phyloP scores from a whole-genome alignment of 768 basidiomycete genomes.

The Agaricus blazei region DNA sequence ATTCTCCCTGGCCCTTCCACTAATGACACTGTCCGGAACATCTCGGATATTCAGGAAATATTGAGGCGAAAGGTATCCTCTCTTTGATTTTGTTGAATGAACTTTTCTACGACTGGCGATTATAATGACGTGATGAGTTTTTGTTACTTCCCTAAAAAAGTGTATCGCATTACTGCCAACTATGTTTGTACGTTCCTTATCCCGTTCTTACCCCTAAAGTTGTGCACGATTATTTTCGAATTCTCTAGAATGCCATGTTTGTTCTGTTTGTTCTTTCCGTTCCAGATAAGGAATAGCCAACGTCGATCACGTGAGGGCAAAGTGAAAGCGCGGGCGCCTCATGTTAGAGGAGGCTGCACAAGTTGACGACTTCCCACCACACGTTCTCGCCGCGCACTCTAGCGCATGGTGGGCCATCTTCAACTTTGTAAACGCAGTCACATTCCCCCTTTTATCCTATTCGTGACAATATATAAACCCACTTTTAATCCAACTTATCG shows the following conservation, averaged over 20 bases:
- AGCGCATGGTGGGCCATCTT: conserved; percentile 4
- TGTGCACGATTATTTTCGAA: not conserved
- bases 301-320: not conserved
- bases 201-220: not conserved
- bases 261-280: not conserved
- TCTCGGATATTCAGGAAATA: conserved; percentile 73
- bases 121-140: conserved; percentile 1
- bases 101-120: conserved; percentile 1
- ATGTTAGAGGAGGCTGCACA: conserved; percentile 3
- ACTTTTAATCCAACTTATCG: not conserved
- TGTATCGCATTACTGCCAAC: conserved; percentile 5
- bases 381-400: not conserved
- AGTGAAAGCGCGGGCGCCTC: conserved; percentile 2
- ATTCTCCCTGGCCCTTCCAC: conserved; percentile 69
- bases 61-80: conserved; percentile 44
- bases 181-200: conserved; percentile 4
- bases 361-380: conserved; percentile 10
- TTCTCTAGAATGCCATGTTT: not conserved
- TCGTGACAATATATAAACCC: not conserved
- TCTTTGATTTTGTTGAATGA: conserved; percentile 5
- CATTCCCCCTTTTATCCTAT: not conserved
- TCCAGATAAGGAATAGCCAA: no score
- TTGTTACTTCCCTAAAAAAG: not conserved
- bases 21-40: conserved; percentile 62
- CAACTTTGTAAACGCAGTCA: conserved; percentile 2